Conservation (phyloP, 257 asterid genomes). For the Knoxia roxburghii region DNA sequence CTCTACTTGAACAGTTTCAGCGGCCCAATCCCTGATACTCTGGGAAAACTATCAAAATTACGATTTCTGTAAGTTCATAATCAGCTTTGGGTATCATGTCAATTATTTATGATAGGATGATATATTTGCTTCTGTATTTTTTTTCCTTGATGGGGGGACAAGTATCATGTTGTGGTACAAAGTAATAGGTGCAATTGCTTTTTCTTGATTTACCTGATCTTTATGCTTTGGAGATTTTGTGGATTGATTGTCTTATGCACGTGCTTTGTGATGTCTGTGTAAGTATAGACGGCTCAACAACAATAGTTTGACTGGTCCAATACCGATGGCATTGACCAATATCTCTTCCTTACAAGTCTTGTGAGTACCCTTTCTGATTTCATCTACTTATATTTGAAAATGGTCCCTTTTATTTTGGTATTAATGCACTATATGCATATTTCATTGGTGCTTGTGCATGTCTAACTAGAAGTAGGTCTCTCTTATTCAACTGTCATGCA, state of each 20-base stretch:
- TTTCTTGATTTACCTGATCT: neutral
- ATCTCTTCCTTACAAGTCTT: conserved; percentile 83
- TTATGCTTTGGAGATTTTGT: neutral
- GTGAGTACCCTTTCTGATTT: conserved; percentile 47
- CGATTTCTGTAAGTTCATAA: conserved; percentile 78
- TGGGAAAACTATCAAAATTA: conserved; percentile 81
- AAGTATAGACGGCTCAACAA: conserved; percentile 90
- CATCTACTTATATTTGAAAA: neutral
- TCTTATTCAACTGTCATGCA: conserved; percentile 27
- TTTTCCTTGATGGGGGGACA: neutral
- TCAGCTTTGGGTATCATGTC: conserved; percentile 9
- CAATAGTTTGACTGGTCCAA: conserved; percentile 76
- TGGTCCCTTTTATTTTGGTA: neutral
- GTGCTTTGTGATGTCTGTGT: conserved; percentile 31
- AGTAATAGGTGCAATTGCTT: neutral
- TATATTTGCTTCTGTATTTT: neutral
- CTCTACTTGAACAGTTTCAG: conserved; percentile 82
- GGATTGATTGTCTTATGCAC: conserved; percentile 12
- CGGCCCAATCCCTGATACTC: conserved; percentile 83
- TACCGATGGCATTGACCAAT: conserved; percentile 78
- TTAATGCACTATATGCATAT: neutral
- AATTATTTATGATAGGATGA: neutral
- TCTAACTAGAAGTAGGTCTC: conserved; percentile 4
- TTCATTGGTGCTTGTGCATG: neutral
- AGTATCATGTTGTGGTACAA: too few species aligned